These are phyloP conservation scores for Elaeagnus macrophylla DNA, from an alignment of 306 rosid species.

Conservation along the genomic window DNA sequence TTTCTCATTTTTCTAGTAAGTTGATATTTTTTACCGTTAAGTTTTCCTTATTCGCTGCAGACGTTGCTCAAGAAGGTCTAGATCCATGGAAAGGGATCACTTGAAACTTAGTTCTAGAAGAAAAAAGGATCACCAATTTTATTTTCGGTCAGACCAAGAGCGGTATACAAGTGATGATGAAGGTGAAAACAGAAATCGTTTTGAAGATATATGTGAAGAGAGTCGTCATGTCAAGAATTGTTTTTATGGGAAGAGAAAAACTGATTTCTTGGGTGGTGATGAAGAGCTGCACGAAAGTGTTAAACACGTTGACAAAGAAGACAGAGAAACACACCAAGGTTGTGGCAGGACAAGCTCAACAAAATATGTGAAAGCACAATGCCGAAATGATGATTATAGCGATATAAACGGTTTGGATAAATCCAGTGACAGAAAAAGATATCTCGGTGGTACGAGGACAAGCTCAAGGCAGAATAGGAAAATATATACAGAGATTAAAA, in stretches of 20 bases:
- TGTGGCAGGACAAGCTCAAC: conserved; percentile 34
- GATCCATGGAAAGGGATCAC: conserved; percentile 41
- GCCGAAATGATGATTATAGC: conserved; percentile 9
- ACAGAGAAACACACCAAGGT: conserved; percentile 13
- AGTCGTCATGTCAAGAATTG: conserved; percentile 17
- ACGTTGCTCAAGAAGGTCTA: conserved; percentile 42
- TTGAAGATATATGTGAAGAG: conserved; percentile 25
- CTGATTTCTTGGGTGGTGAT: conserved; percentile 29
- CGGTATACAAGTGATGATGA: conserved; percentile 18
- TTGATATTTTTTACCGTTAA: not conserved
- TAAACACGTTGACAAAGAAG: conserved; percentile 18
- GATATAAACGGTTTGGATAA: conserved; percentile 9
- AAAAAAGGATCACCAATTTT: conserved; percentile 24
- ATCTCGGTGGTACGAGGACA: conserved; percentile 10
- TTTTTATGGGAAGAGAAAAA: conserved; percentile 30
- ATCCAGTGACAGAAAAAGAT: conserved; percentile 8
- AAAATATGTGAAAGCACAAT: conserved; percentile 13
- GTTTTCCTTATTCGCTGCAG: conserved; percentile 26
- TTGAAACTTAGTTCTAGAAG: conserved; percentile 26
- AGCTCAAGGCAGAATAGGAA: conserved; percentile 13
- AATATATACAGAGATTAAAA: conserved; percentile 14
- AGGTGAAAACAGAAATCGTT: conserved; percentile 19
- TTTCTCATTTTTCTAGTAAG: not conserved
- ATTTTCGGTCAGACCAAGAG: not conserved
- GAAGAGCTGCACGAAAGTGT: conserved; percentile 35